Evolutionary conservation across 2,329 filamentous ascomycete genomes (phyloP), one percentile per base, ranked within the genome.

Genomic region (Pestalotiopsis sp.): DNA sequence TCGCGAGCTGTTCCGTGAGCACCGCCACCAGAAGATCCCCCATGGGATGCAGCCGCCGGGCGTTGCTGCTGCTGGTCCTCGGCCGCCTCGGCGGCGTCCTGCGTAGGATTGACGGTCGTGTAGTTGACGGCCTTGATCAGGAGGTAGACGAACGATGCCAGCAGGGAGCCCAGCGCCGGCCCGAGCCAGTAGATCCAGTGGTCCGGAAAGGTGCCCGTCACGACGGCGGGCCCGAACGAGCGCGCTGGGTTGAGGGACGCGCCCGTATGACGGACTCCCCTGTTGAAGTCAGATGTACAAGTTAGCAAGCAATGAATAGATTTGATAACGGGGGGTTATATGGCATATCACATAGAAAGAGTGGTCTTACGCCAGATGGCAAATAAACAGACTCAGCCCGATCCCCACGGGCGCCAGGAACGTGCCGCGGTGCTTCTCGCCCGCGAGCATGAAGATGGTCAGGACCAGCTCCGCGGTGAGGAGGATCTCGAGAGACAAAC

Each of bases 401-500:
- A 92, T 91, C 1, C 88, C 89, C 1, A 91, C 79, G 0, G 89
- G 89, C 0, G 89, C 89, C 4, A 91, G 80, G 74, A 84, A 91
- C 0, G 89, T 91, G 0, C 84, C 86, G 69, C 87, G 87, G 75
- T 91, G 88, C 75, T 91, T 90, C 72, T 90, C 87, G 5, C 84
- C 85, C 0, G 87, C 88, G 45, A 90, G 79, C 87, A 90, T 89
- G 74, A 87, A 83, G 65, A 88, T 84, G 3, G 86, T 84, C 49
- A 88, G 81, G 14, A 87, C 82, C 7, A 89, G 77, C 74, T 87
- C 82, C 0, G 84, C 80, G 1, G 86, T 88, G 25, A 88, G 78
- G 70, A 88, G 84, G 76, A 86, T 82, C 73, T 87, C 86, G 66
- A 87, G 84, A 72, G 87, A 86, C 12, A 87, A 73, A 6, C 85